These are phyloP conservation scores for Pachysandra terminalis DNA, from an alignment of 164 flowering plant genomes.

Conservation along the genomic window DNA sequence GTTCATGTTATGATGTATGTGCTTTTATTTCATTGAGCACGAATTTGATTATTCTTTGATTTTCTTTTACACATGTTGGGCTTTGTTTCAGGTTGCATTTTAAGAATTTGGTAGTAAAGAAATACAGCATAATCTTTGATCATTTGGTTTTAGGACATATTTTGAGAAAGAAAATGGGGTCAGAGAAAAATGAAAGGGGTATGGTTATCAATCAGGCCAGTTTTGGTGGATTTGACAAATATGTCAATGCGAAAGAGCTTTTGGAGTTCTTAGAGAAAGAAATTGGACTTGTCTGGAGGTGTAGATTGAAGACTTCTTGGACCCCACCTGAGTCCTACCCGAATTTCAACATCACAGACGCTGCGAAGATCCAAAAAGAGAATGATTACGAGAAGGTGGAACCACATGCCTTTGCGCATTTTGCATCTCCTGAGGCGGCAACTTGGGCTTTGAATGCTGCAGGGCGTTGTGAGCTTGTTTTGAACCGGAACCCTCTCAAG, in stretches of 20 bases:
- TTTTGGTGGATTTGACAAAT: conserved; percentile 60
- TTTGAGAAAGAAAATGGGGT: conserved; percentile 31
- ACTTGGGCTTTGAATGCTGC: conserved; percentile 42
- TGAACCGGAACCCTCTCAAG: conserved; percentile 37
- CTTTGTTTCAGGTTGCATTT: not conserved
- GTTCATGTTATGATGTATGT: not conserved
- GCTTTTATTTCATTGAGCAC: not conserved
- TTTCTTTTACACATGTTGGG: not conserved
- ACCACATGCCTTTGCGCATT: conserved; percentile 96
- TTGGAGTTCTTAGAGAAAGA: conserved; percentile 43
- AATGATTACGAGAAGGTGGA: conserved; percentile 54
- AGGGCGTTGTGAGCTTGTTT: conserved; percentile 41
- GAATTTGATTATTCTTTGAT: not conserved
- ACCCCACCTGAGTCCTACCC: conserved; percentile 77
- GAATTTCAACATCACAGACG: conserved; percentile 31
- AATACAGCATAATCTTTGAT: not conserved
- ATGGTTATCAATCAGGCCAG: conserved; percentile 54
- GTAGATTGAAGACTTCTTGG: conserved; percentile 79
- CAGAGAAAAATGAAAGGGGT: conserved; percentile 23
- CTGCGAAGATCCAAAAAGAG: conserved; percentile 14
- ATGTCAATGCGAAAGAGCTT: conserved; percentile 46
- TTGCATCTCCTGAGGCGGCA: conserved; percentile 49
- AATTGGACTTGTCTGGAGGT: conserved; percentile 66
- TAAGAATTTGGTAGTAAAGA: not conserved
- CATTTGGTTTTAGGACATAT: not conserved